These are phyloP conservation scores for Cotoneaster glaucophyllus DNA, from an alignment of 306 rosid species.

Conservation along the genomic window DNA sequence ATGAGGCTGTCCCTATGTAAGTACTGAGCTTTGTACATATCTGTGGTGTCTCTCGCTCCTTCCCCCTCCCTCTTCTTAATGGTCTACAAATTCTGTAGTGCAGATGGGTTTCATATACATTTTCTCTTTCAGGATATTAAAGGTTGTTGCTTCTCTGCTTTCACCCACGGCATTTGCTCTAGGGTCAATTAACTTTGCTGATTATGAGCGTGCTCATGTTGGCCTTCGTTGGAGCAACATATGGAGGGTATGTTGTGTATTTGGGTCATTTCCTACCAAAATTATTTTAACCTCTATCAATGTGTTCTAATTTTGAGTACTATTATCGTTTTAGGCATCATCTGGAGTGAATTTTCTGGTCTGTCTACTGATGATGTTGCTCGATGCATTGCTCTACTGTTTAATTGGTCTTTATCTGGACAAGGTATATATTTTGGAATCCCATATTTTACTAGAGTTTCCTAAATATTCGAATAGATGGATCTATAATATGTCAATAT, in stretches of 20 bases:
- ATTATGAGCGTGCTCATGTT: constrained; percentile 98
- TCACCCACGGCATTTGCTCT: constrained; percentile 93
- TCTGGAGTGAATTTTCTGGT: constrained; percentile 84
- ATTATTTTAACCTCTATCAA: not conserved
- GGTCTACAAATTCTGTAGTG: constrained; percentile 6
- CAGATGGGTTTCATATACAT: constrained; percentile 19
- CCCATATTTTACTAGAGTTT: not conserved
- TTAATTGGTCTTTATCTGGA: constrained; percentile 84
- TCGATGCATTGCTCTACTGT: constrained; percentile 78
- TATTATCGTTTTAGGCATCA: constrained; percentile 54
- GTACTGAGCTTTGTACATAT: constrained; percentile 24
- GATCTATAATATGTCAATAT: not conserved
- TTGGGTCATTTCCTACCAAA: constrained; percentile 5
- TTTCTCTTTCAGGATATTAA: constrained; percentile 56
- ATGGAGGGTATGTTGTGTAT: constrained; percentile 58
- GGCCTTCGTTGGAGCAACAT: constrained; percentile 98
- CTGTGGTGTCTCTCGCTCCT: not conserved
- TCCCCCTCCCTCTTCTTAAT: not conserved
- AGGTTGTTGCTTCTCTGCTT: constrained; percentile 81
- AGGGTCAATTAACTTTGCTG: constrained; percentile 91
- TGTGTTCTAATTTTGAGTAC: constrained; percentile 11
- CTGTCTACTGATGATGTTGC: constrained; percentile 86
- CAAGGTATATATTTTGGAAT: constrained; percentile 49
- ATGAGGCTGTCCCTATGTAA: constrained; percentile 72
- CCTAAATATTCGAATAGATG: not conserved